These are phyloP conservation scores for Brassica juncea DNA, from an alignment of 345 rosid species.

Conservation along the genomic window DNA sequence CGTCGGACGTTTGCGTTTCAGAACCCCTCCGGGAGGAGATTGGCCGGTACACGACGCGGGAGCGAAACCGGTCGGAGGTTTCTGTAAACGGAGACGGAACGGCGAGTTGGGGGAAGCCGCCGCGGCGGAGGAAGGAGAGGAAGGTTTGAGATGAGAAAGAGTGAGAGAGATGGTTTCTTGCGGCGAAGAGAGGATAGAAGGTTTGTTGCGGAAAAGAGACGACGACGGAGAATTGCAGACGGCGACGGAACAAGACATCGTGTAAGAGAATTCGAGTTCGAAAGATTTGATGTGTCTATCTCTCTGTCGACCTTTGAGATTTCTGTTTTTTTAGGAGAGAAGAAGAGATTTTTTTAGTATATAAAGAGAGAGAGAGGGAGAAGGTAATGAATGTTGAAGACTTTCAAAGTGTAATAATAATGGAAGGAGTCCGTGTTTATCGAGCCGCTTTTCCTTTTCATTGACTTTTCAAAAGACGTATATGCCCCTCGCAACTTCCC, in stretches of 20 bases:
- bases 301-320: background rate
- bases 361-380: constrained; percentile 2
- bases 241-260: constrained; percentile 78
- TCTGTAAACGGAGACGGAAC: constrained; percentile 67
- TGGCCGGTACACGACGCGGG: constrained; percentile 26
- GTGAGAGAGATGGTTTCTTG: constrained; percentile 47
- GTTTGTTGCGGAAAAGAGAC: constrained; percentile 62
- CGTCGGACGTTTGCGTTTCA: constrained; percentile 84
- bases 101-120: constrained; percentile 66
- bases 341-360: constrained; percentile 13
- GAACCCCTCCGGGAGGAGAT: constrained; percentile 37
- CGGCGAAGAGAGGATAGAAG: constrained; percentile 43
- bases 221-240: constrained; percentile 71
- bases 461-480: constrained; percentile 22
- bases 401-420: background rate
- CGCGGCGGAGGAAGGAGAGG: constrained; percentile 47
- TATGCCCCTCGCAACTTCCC: background rate
- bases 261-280: background rate
- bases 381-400: background rate
- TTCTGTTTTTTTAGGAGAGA: background rate
- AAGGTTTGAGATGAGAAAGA: constrained; percentile 50
- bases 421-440: constrained; percentile 35
- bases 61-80: constrained; percentile 46
- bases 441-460: background rate
- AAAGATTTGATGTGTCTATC: background rate